Percentiles rank a stretch among this genome's conserved stretches.
phyloP scores from a whole-genome alignment of 805 yeast species.

The Tetrapisispora fleetii region DNA sequence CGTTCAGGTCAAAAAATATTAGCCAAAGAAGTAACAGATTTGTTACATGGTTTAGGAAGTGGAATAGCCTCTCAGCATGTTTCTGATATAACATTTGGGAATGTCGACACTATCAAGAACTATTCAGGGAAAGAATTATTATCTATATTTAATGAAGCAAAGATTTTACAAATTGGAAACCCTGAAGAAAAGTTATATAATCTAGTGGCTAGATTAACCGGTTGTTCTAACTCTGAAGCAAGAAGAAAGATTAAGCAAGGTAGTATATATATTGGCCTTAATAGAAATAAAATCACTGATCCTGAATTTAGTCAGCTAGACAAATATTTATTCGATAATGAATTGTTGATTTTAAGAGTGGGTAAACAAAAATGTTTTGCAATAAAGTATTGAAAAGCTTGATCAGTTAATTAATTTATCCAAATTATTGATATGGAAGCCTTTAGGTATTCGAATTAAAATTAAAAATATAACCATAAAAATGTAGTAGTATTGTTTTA shows the following conservation, averaged over 20 bases:
- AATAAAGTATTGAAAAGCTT: constrained; percentile 18
- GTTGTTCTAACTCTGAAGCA: constrained; percentile 47
- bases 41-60: constrained; percentile 74
- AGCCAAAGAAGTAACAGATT: constrained; percentile 78
- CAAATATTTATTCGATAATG: constrained; percentile 41
- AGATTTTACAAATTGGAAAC: constrained; percentile 12
- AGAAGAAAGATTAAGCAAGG: constrained; percentile 56
- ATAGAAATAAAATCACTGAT: constrained; percentile 42
- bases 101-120: background rate
- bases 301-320: constrained; percentile 39
- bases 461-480: no score
- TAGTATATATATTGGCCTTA: constrained; percentile 61
- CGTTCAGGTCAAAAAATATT: constrained; percentile 67
- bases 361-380: constrained; percentile 67
- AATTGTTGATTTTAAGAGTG: constrained; percentile 48
- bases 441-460: no score
- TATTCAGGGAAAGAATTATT: constrained; percentile 10
- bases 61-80: constrained; percentile 60
- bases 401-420: no score
- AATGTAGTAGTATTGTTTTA: no score
- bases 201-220: constrained; percentile 40
- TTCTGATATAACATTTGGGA: constrained; percentile 51
- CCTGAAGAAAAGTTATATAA: constrained; percentile 36
- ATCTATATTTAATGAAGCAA: constrained; percentile 14
- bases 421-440: no score